Evolutionary conservation across 129 eudicot genomes (phyloP).

Genomic region (Ambrosia trifida): DNA sequence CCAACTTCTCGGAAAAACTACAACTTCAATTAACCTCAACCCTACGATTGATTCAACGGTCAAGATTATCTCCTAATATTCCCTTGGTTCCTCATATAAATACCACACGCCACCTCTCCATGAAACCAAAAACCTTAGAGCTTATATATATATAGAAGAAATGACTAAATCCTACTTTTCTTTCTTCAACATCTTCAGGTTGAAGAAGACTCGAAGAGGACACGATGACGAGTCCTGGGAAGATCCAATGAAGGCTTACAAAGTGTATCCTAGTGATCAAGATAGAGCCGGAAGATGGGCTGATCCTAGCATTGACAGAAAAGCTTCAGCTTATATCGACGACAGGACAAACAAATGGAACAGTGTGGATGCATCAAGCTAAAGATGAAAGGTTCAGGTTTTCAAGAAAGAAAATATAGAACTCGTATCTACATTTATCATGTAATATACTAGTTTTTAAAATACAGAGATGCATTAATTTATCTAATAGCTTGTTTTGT

Average conservation of each 20-base stretch:
- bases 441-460: constrained; percentile 1
- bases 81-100: constrained; percentile 10
- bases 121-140: not conserved
- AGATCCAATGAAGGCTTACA: constrained; percentile 28
- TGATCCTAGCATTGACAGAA: constrained; percentile 29
- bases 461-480: not conserved
- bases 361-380: constrained; percentile 22
- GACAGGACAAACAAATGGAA: constrained; percentile 29
- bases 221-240: constrained; percentile 7
- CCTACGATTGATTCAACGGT: constrained; percentile 20
- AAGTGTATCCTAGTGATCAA: constrained; percentile 35
- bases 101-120: constrained; percentile 1
- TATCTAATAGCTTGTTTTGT: not conserved
- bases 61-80: constrained; percentile 14
- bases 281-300: constrained; percentile 24
- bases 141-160: no score
- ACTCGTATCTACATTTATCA: constrained; percentile 9
- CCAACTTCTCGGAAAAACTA: not conserved
- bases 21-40: constrained; percentile 1
- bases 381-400: not conserved
- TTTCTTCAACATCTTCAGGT: constrained; percentile 7
- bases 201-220: constrained; percentile 10
- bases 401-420: not conserved
- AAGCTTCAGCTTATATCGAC: constrained; percentile 31
- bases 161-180: constrained; percentile 21